These are phyloP conservation scores for Coprinellus aureogranulatus DNA, from an alignment of 768 basidiomycete species.

Conservation along the genomic window DNA sequence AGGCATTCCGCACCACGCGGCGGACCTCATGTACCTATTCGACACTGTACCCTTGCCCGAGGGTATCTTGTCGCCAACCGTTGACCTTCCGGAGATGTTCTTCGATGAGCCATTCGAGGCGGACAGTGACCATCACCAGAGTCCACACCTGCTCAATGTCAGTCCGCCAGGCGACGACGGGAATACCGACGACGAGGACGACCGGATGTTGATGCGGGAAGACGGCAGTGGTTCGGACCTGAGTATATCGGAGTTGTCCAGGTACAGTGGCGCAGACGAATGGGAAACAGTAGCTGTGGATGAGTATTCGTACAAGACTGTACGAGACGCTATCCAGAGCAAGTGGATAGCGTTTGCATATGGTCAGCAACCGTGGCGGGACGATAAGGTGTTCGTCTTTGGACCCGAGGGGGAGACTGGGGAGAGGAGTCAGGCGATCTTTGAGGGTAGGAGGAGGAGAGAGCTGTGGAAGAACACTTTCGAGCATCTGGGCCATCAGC, in stretches of 20 bases:
- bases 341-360: slow-evolving; percentile 75
- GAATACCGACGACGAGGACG: background rate
- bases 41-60: slow-evolving; percentile 66
- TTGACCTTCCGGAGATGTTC: slow-evolving; percentile 13
- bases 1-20: slow-evolving; percentile 65
- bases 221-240: too few relatives aligned
- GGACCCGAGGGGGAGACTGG: slow-evolving; percentile 82
- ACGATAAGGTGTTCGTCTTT: slow-evolving; percentile 71
- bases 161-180: slow-evolving; percentile 11
- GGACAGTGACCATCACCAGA: slow-evolving; percentile 2
- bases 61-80: slow-evolving; percentile 15
- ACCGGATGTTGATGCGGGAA: background rate
- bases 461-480: slow-evolving; percentile 63
- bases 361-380: slow-evolving; percentile 70
- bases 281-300: slow-evolving; percentile 64
- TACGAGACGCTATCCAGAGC: slow-evolving; percentile 69
- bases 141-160: too few relatives aligned
- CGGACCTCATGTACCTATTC: slow-evolving; percentile 76
- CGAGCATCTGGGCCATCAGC: slow-evolving; percentile 61
- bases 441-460: slow-evolving; percentile 61
- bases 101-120: slow-evolving; percentile 33
- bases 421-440: slow-evolving; percentile 62
- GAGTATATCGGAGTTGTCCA: too few relatives aligned
- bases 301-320: slow-evolving; percentile 61
- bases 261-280: slow-evolving; percentile 22